Conservation (phyloP, 768 basidiomycete species). For the Boletus huronensis region DNA sequence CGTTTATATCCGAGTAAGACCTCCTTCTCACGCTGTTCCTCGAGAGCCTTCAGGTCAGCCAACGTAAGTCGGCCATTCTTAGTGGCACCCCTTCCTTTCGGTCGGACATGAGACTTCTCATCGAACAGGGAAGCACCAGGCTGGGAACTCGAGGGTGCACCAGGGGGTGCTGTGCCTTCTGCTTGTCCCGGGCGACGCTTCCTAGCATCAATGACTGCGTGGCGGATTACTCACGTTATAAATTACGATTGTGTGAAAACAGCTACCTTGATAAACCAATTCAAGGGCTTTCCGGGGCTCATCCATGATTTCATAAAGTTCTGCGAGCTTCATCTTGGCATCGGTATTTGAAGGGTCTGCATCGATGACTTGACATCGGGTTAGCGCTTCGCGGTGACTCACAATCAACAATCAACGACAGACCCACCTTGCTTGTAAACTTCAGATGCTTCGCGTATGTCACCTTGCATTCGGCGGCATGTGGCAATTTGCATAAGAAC, state of each 20-base stretch:
- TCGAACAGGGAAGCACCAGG: conserved; percentile 56
- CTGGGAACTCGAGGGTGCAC: conserved; percentile 11
- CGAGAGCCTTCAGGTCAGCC: conserved; percentile 59
- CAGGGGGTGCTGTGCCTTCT: conserved; percentile 11
- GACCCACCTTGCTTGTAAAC: conserved; percentile 76
- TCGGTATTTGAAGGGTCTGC: conserved; percentile 76
- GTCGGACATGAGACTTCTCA: conserved; percentile 43
- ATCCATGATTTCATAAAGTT: conserved; percentile 80
- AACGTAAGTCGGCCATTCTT: conserved; percentile 46
- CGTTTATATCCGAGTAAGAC: conserved; percentile 54
- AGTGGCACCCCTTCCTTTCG: conserved; percentile 30
- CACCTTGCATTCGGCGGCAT: conserved; percentile 75
- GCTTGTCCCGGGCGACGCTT: conserved; percentile 38
- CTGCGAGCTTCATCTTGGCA: conserved; percentile 86
- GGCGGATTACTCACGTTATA: conserved; percentile 47
- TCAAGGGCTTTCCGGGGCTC: background rate
- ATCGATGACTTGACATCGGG: conserved; percentile 51
- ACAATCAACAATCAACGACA: background rate
- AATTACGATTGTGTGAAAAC: background rate
- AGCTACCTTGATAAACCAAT: conserved; percentile 48
- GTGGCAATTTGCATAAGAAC: conserved; percentile 65
- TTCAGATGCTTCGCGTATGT: conserved; percentile 72
- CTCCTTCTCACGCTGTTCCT: conserved; percentile 63
- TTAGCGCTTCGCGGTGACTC: conserved; percentile 18
- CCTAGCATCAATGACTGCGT: conserved; percentile 56